phyloP scores from a whole-genome alignment of 192 early-diverging fungal species.

The Piromyces finnis region DNA sequence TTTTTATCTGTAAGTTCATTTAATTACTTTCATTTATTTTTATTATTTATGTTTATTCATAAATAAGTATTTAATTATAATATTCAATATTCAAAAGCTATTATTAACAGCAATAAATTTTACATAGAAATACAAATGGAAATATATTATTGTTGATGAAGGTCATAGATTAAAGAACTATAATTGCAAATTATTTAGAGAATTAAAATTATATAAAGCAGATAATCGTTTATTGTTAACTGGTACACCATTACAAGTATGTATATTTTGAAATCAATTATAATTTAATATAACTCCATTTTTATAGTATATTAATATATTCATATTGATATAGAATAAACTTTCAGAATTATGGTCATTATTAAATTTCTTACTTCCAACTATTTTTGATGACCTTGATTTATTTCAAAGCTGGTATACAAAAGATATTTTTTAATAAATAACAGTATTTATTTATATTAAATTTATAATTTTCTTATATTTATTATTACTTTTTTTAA shows the following conservation, averaged over 20 bases:
- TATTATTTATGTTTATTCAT: no score
- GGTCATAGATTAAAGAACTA: constrained; percentile 95
- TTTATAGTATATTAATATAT: constrained; percentile 1
- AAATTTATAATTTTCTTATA: neutral
- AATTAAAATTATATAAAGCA: constrained; percentile 65
- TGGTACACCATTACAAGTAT: constrained; percentile 74
- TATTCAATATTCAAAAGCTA: no score
- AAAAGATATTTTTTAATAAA: constrained; percentile 13
- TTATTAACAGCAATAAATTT: no score
- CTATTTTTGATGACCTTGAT: constrained; percentile 70
- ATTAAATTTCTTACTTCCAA: constrained; percentile 86
- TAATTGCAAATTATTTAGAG: constrained; percentile 71
- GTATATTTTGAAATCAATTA: neutral
- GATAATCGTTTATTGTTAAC: constrained; percentile 79
- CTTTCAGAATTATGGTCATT: constrained; percentile 86
- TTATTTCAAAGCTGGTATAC: constrained; percentile 73
- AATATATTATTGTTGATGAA: constrained; percentile 88
- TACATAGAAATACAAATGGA: constrained; percentile 49
- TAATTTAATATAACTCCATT: neutral
- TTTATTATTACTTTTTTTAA: constrained; percentile 14
- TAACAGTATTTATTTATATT: constrained; percentile 31
- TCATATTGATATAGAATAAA: no score
- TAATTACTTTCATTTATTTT: no score
- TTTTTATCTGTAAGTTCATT: constrained; percentile 30
- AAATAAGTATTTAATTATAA: no score